Base-by-base conservation (phyloP, 495 filamentous ascomycete genomes). In the Neurospora africana region DNA sequence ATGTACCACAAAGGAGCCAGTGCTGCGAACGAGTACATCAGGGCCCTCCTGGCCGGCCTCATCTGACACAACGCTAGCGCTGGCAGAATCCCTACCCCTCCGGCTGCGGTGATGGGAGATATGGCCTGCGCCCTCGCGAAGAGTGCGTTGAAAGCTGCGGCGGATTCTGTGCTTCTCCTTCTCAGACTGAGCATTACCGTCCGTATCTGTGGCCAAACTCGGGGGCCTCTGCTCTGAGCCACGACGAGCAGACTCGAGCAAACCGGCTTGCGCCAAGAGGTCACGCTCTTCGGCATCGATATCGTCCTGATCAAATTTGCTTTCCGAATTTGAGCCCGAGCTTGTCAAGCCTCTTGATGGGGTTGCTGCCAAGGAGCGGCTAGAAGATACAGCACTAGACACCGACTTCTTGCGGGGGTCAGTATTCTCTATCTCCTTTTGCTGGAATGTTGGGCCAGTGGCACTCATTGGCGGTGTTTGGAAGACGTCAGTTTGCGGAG, bases 1-100 rank as follows among this genome's bases (percentile, higher is more conserved):
- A 78, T 99, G 95, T 5, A 99, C 90, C 6, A 93, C 97, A 79
- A 99, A 98, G 75, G 91, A 96, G 13, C 93, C 92, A 13, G 90
- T 88, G 35, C 91, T 91, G 21, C 95, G 88, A 17, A 90, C 81
- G 10, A 99, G 85, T 11, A 90, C 88, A 79, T 94, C 93, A 5
- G 78, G 69, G 17, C 83, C 84, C 68, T 88, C 87, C 33, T 84
- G 82, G 68, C 74, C 74, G 70, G 83, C 83, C 40, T 94, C 92
- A 30, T 92, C 92, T n/a, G 84, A 83, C 72, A 86, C 77, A 5
- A 82, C 84, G 27, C 84, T 84, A 73, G 87, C 89, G 19, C 91
- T 89, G 4, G 86, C 81, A 0, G 92, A 91, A 67, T 93, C 92
- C 76, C 88, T 92, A 30, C 91, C 92, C 77, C 91, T 95, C 76